Evolutionary conservation across 495 filamentous ascomycete genomes (phyloP).

Genomic region (Pseudoneurospora amorphoporcata): DNA sequence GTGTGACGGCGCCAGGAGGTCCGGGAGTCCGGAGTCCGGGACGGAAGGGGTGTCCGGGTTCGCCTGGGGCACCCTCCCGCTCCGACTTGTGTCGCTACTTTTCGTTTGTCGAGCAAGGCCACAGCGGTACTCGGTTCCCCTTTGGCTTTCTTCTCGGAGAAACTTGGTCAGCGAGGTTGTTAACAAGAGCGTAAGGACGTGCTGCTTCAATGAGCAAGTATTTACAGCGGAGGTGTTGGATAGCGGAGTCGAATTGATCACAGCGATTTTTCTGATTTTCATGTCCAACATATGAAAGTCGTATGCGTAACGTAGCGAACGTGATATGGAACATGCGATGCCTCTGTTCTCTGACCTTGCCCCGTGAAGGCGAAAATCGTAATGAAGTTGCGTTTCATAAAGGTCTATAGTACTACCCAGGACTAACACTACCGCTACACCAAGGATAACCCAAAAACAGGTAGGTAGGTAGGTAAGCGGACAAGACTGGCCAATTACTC

Average conservation of each 20-base stretch:
- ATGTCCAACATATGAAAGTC: not conserved
- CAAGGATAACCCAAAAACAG: not conserved
- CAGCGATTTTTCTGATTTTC: not conserved
- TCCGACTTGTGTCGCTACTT: not conserved
- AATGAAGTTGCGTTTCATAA: not conserved
- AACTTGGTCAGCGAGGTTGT: not conserved
- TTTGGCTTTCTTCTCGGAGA: not conserved
- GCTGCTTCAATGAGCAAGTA: not conserved
- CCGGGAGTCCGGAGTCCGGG: not conserved
- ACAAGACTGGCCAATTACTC: not conserved
- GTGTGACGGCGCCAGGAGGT: not conserved
- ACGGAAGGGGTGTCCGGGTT: not conserved
- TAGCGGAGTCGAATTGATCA: not conserved
- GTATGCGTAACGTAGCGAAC: too few species aligned
- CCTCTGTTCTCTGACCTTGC: not conserved
- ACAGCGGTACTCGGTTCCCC: not conserved
- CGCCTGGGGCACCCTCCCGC: not conserved
- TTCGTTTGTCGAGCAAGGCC: not conserved
- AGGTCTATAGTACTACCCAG: not conserved
- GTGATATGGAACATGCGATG: not conserved
- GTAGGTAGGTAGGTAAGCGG: not conserved
- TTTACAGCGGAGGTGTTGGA: not conserved
- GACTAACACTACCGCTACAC: not conserved
- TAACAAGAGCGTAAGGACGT: not conserved
- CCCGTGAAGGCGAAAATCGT: not conserved